Base-by-base conservation (phyloP, 2,329 filamentous ascomycete genomes). In the Clonostachys chloroleuca region DNA sequence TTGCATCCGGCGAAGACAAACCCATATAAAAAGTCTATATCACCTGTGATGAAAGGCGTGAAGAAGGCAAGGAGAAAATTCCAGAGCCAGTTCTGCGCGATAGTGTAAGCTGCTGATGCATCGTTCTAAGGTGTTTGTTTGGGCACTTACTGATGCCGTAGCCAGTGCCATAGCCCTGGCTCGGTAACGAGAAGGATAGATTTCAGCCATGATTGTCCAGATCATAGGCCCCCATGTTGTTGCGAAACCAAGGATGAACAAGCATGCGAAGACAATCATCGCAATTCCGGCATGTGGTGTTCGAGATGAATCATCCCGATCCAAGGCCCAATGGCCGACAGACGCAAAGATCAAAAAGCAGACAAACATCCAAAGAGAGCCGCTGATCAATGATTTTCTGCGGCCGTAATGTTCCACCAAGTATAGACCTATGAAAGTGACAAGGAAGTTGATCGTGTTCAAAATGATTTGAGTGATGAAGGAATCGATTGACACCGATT, bases 41-140 rank as follows among this genome's bases (percentile, higher is more conserved):
- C 78, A 0, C 73, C 69, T 0, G 83, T 87, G 59, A 92, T 91
- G 65, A 90, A 91, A 0, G 87, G 85, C 0, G 88, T 90, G 70
- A 90, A 89, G 71, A 92, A 92, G 0, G 80, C 81, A 50, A 84
- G 77, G 53, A 88, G 73, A 66, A 91, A 91, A 64, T 89, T 88
- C 83, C 83, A 89, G 34, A 74, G 69, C 83, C 83, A 86, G 63
- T 86, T 86, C 54, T 74, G 76, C 0, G 79, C 74, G 9, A 30
- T 4, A 10, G 24, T 30, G 24, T 30, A 4, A 30, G 24, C 9
- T 10, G 9, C 9, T 3, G 24, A 9, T 10, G 24, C 24, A 4
- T 30, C 24, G 2, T 10, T 30, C 24, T n/a, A 24, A 24, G 2
- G 24, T 9, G 24, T 30, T 30, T 30, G 24, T 30, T 30, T 0